phyloP scores from a whole-genome alignment of 2,329 filamentous ascomycete species.

The Aphanoascus verrucosus region DNA sequence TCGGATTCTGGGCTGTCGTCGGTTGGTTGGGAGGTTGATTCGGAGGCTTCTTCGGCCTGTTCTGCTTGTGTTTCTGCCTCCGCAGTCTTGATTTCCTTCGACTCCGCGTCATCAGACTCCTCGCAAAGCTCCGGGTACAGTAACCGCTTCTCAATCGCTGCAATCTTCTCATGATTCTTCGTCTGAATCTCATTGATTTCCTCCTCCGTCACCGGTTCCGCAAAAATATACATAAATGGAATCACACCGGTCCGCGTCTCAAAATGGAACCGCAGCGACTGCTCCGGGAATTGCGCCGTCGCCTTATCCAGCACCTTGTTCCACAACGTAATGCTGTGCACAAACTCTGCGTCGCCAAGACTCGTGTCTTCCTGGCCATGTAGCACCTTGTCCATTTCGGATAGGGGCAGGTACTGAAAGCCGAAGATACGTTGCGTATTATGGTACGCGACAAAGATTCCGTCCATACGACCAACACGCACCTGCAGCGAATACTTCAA shows the following conservation, averaged over 20 bases:
- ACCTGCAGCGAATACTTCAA: conserved; percentile 95
- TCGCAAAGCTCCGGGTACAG: conserved; percentile 26
- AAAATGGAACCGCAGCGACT: conserved; percentile 68
- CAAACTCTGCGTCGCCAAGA: conserved; percentile 77
- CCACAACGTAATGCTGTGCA: conserved; percentile 63
- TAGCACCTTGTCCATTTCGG: conserved; percentile 82
- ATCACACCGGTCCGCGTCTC: conserved; percentile 56
- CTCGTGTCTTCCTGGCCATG: conserved; percentile 60
- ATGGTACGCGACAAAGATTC: conserved; percentile 93
- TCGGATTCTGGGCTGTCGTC: conserved; percentile 10
- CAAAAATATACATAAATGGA: conserved; percentile 79
- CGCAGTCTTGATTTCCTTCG: conserved; percentile 14
- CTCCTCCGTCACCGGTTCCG: conserved; percentile 65
- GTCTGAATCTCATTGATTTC: conserved; percentile 66
- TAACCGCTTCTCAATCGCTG: conserved; percentile 53
- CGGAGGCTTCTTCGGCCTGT: conserved; percentile 14
- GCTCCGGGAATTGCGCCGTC: conserved; percentile 60
- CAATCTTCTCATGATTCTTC: conserved; percentile 52
- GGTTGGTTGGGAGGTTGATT: conserved; percentile 15
- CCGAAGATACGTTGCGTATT: conserved; percentile 93
- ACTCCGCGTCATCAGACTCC: conserved; percentile 19
- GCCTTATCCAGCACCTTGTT: conserved; percentile 70
- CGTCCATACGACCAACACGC: conserved; percentile 95
- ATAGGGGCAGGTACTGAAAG: conserved; percentile 82
- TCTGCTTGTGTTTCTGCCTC: conserved; percentile 15